A percentile compares a stretch with the other conserved stretches of the same genome.
These are phyloP conservation scores for Maudiozyma saulgeensis DNA, from an alignment of 805 yeast species.

Conservation along the genomic window DNA sequence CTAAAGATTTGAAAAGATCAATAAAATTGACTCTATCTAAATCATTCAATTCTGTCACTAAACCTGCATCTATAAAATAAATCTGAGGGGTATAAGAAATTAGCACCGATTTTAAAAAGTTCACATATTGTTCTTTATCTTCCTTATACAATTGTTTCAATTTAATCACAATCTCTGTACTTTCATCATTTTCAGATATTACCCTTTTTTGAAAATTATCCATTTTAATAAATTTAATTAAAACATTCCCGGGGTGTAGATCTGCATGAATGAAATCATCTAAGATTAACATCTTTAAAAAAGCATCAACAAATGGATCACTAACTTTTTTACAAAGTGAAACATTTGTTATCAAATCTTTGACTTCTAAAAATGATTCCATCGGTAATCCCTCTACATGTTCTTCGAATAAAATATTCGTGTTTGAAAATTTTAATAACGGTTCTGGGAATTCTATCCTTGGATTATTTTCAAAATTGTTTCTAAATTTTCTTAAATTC, in stretches of 20 bases:
- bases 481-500: constrained; percentile 61
- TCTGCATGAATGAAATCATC: constrained; percentile 96
- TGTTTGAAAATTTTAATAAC: constrained; percentile 42
- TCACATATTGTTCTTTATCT: constrained; percentile 14
- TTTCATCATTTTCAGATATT: constrained; percentile 6
- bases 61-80: constrained; percentile 87
- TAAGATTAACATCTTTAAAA: constrained; percentile 81
- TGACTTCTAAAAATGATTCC: constrained; percentile 51
- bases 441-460: constrained; percentile 72
- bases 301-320: constrained; percentile 82
- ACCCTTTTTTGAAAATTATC: constrained; percentile 23
- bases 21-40: constrained; percentile 74
- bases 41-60: constrained; percentile 80
- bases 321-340: constrained; percentile 57
- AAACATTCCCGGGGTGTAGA: constrained; percentile 92
- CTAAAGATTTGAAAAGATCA: constrained; percentile 77
- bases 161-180: background rate
- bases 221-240: constrained; percentile 57
- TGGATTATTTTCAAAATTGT: constrained; percentile 47
- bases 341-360: constrained; percentile 21
- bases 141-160: background rate
- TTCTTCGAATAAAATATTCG: constrained; percentile 78
- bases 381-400: constrained; percentile 76
- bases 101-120: constrained; percentile 41
- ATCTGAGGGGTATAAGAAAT: constrained; percentile 72